Evolutionary conservation across 805 yeast species (phyloP).

Genomic region (Diddensiella caesifluorescens): DNA sequence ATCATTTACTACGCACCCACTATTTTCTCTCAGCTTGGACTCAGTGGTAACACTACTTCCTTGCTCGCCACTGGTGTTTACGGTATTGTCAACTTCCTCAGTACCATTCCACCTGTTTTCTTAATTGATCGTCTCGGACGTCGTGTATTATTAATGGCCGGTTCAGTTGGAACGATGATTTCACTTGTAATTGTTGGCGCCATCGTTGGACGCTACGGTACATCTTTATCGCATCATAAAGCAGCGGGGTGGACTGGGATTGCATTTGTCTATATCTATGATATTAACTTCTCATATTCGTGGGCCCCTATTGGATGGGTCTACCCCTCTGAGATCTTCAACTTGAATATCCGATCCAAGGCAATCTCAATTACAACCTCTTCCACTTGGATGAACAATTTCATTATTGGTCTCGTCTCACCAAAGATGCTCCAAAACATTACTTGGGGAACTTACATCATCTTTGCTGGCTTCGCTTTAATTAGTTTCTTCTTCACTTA

Average conservation of each 20-base stretch:
- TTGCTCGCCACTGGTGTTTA: slow-evolving; percentile 48
- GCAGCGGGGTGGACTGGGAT: slow-evolving; percentile 9
- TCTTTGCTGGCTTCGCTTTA: slow-evolving; percentile 3
- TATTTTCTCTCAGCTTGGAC: slow-evolving; percentile 45
- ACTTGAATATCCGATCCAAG: slow-evolving; percentile 8
- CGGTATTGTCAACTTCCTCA: slow-evolving; percentile 43
- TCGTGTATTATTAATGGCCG: slow-evolving; percentile 49
- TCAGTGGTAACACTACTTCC: slow-evolving; percentile 40
- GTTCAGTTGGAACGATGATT: slow-evolving; percentile 38
- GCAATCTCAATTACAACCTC: slow-evolving; percentile 6
- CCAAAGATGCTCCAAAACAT: slow-evolving; percentile 3
- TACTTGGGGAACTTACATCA: slow-evolving; percentile 5
- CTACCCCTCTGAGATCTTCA: slow-evolving; percentile 7
- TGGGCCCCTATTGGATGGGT: slow-evolving; percentile 11
- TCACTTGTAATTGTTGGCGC: slow-evolving; percentile 49
- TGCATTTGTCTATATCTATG: slow-evolving; percentile 3
- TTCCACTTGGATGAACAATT: slow-evolving; percentile 8
- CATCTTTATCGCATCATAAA: slow-evolving; percentile 22
- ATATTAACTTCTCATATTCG: slow-evolving; percentile 5
- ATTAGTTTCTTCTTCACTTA: slow-evolving; percentile 11
- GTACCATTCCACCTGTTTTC: slow-evolving; percentile 50
- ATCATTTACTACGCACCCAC: slow-evolving; percentile 46
- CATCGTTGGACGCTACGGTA: slow-evolving; percentile 39
- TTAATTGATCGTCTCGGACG: slow-evolving; percentile 50
- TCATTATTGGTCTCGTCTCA: slow-evolving; percentile 23